Evolutionary conservation across 805 yeast genomes (phyloP).

Genomic region (Candida vartiovaarae): DNA sequence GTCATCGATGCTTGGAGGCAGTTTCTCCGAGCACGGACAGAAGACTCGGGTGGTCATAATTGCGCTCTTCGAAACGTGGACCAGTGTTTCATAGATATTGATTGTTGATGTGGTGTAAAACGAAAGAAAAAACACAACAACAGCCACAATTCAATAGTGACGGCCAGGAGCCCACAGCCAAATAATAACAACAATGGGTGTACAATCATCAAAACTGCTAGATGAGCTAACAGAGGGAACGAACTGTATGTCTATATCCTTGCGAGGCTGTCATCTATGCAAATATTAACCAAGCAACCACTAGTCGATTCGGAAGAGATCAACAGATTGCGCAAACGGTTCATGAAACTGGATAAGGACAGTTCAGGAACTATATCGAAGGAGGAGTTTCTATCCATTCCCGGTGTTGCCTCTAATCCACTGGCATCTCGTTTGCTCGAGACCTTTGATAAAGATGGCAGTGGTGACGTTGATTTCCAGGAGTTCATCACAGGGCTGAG

Average conservation of each 20-base stretch:
- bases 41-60: conserved; percentile 6
- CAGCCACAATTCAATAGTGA: background rate
- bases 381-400: conserved; percentile 84
- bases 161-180: background rate
- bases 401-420: conserved; percentile 88
- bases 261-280: background rate
- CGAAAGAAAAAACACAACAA: background rate
- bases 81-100: too few relatives aligned
- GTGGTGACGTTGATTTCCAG: conserved; percentile 91
- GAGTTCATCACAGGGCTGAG: conserved; percentile 86
- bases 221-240: conserved; percentile 77
- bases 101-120: background rate
- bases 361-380: conserved; percentile 88
- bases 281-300: background rate
- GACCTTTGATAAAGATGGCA: conserved; percentile 87
- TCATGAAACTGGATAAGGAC: conserved; percentile 92
- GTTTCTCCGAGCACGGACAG: conserved; percentile 23
- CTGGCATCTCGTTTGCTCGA: conserved; percentile 86
- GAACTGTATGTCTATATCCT: conserved; percentile 40
- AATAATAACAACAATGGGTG: conserved; percentile 35
- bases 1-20: conserved; percentile 6
- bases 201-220: conserved; percentile 50
- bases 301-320: conserved; percentile 85
- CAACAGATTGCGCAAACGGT: conserved; percentile 83
- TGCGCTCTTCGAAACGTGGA: too few relatives aligned